Base-by-base conservation (phyloP, 768 basidiomycete species). In the Austroboletus eburneus region DNA sequence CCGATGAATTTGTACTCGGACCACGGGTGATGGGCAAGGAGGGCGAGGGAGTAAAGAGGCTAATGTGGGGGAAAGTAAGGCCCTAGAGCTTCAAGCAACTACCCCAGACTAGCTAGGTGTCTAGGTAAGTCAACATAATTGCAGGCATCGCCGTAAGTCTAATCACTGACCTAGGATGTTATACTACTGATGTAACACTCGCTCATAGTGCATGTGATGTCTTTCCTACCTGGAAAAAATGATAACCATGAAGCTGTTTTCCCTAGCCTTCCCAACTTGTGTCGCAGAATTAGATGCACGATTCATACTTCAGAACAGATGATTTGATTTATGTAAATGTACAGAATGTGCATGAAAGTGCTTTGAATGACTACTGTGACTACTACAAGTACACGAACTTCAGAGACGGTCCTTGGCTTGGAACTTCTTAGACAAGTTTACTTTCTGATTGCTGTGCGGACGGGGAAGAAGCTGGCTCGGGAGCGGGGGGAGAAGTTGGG, bases 1-100 rank as follows among this genome's bases (percentile, higher is more conserved):
- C 69, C 2, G 80, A 83, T 49, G 68, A 67, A 33, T 55, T 17
- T 33, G 40, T 72, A 43, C 49, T 69, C 21, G 71, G 72, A 20
- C 57, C 59, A 27, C 58, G 57, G 12, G 51, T 48, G 13, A 54
- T 69, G 18, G 70, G 70, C 2, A 57, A 45, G 32, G 69, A 71
- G 43, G 56, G 63, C 22, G 64, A 66, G 41, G 62, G 55, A 9
- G 45, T 72, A 13, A 58, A 58, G n/a, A 43, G 44, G 30, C 20
- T 72, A 42, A 41, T 44, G 43, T 65, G 70, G 71, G 52, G 56
- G 21, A 57, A 43, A 34, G 47, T 60, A 38, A 57, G 42, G 34
- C 29, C 54, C 25, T 61, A 58, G 49, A 32, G 39, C n/a, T n/a
- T n/a, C n/a, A n/a, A n/a, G n/a, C n/a, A n/a, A n/a, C n/a, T n/a